A percentile compares a stretch with the other conserved stretches of the same genome.
phyloP scores from a whole-genome alignment of 768 basidiomycete species.

The Cystobasidiopsis lactophilus region DNA sequence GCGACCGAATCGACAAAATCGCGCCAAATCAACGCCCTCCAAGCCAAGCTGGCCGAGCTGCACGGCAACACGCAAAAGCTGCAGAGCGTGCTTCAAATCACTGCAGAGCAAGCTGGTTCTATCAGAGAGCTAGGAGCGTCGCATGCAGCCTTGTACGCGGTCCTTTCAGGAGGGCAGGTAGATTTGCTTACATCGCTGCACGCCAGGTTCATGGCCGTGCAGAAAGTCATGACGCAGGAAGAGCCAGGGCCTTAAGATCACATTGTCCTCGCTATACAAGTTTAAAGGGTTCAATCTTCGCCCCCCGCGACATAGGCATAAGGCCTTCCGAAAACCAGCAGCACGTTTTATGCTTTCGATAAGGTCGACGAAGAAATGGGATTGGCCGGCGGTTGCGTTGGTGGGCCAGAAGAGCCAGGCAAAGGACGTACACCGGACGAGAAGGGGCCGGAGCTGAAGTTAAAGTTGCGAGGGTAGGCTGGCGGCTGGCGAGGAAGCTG shows the following conservation, averaged over 20 bases:
- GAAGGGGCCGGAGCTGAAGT: too few relatives aligned
- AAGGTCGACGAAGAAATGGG: too few relatives aligned
- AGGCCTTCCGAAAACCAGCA: too few relatives aligned
- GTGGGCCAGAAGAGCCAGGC: too few relatives aligned
- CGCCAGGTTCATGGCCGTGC: neutral
- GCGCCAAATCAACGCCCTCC: neutral
- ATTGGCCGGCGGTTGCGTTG: too few relatives aligned
- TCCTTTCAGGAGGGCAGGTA: neutral
- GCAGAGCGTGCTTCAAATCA: neutral
- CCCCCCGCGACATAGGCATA: too few relatives aligned
- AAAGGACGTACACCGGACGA: too few relatives aligned
- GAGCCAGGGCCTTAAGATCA: neutral
- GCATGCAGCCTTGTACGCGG: neutral
- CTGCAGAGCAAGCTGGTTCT: neutral
- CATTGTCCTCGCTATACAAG: neutral
- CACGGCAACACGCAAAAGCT: neutral
- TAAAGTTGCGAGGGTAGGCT: too few relatives aligned
- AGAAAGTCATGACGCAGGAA: neutral
- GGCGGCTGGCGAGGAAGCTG: too few relatives aligned
- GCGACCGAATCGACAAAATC: neutral
- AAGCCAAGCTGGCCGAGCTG: neutral
- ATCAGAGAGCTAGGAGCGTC: neutral
- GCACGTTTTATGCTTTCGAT: too few relatives aligned
- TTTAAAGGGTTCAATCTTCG: too few relatives aligned
- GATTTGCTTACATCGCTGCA: neutral